Percentiles rank a stretch among this genome's conserved stretches.
These are phyloP conservation scores for Coprinopsis sp. DNA, from an alignment of 768 basidiomycete species.

Conservation along the genomic window DNA sequence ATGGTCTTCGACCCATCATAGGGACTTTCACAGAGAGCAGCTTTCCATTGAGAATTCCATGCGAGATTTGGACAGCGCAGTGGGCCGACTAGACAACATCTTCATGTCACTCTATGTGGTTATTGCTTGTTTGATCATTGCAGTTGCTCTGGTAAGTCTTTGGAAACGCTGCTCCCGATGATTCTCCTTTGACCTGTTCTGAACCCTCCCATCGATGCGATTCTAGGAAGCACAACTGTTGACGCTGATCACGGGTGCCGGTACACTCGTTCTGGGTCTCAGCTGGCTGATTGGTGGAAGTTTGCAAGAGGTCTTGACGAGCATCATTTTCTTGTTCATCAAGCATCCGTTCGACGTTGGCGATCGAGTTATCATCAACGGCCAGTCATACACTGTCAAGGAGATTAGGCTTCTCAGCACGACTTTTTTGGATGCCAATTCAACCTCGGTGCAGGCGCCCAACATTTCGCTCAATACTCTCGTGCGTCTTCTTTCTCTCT, in stretches of 20 bases:
- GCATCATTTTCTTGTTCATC: conserved; percentile 89
- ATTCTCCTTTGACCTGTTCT: background rate
- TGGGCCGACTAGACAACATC: conserved; percentile 81
- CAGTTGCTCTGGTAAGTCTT: conserved; percentile 65
- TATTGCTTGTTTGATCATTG: conserved; percentile 70
- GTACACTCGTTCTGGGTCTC: conserved; percentile 56
- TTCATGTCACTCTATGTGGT: conserved; percentile 77
- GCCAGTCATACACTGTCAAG: conserved; percentile 69
- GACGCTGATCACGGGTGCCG: conserved; percentile 73
- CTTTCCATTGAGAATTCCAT: conserved; percentile 80
- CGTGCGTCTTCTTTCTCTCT: conserved; percentile 28
- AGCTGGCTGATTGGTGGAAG: conserved; percentile 86
- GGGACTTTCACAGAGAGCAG: conserved; percentile 83
- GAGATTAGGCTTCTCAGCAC: conserved; percentile 84
- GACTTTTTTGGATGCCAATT: conserved; percentile 59
- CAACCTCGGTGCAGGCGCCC: conserved; percentile 65
- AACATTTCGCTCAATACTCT: conserved; percentile 55
- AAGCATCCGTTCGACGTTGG: conserved; percentile 84
- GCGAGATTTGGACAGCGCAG: conserved; percentile 87
- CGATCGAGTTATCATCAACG: conserved; percentile 57
- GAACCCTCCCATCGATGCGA: background rate
- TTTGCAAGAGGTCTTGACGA: conserved; percentile 74
- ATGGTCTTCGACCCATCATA: conserved; percentile 18
- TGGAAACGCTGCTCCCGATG: background rate
- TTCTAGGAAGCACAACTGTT: conserved; percentile 65